These are phyloP conservation scores for Trichoderma koningii DNA, from an alignment of 2,329 filamentous ascomycete species.

Conservation along the genomic window DNA sequence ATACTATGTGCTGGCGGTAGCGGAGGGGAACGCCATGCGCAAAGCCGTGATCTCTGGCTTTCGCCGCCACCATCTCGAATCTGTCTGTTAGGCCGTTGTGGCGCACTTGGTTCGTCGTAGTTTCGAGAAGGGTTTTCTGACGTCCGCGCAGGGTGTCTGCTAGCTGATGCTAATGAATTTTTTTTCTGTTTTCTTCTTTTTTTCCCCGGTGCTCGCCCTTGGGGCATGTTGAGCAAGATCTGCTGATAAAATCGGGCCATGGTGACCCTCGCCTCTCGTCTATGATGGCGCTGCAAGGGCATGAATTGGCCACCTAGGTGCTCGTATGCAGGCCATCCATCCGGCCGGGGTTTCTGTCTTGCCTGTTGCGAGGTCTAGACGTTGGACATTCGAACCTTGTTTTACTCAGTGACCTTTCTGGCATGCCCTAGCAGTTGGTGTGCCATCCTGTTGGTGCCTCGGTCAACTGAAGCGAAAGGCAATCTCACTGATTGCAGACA, in stretches of 20 bases:
- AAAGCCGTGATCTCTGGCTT: constrained; percentile 13
- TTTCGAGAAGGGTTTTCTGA: background rate
- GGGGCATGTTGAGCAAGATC: constrained; percentile 2
- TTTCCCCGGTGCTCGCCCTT: background rate
- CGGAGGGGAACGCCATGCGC: background rate
- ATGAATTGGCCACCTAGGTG: background rate
- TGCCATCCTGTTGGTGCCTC: constrained; percentile 4
- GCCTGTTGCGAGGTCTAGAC: background rate
- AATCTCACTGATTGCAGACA: background rate
- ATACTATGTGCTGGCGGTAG: background rate
- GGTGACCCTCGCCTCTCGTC: background rate
- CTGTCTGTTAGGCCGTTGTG: background rate
- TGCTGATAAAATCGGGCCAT: constrained; percentile 23
- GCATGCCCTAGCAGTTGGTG: background rate
- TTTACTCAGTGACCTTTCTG: constrained; percentile 6
- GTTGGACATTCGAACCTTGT: background rate
- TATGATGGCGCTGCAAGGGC: background rate
- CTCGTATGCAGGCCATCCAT: constrained; percentile 14
- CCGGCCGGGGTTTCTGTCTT: background rate
- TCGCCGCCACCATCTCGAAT: constrained; percentile 15
- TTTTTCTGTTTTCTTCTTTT: background rate
- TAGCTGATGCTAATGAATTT: background rate
- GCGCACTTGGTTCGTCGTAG: background rate
- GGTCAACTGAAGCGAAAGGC: constrained; percentile 7
- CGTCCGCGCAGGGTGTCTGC: background rate